These are phyloP conservation scores for Heimioporus sp. DNA, from an alignment of 768 basidiomycete genomes.

Conservation along the genomic window DNA sequence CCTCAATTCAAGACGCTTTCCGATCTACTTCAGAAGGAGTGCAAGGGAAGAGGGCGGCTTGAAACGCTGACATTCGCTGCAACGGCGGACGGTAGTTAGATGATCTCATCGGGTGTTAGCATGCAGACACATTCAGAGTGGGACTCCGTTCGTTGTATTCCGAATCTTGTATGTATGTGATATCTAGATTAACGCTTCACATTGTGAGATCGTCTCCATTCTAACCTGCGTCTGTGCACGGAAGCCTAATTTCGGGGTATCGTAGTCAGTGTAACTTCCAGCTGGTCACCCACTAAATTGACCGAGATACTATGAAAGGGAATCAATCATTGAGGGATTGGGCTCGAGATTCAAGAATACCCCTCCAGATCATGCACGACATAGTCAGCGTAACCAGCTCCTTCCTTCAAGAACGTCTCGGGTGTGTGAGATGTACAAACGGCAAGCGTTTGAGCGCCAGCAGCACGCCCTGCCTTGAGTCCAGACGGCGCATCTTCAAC, in stretches of 20 bases:
- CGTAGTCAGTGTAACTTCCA: slow-evolving; percentile 18
- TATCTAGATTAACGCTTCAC: not conserved
- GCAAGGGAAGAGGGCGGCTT: slow-evolving; percentile 81
- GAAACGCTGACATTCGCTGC: slow-evolving; percentile 81
- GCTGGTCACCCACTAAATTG: slow-evolving; percentile 15
- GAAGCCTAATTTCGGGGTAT: slow-evolving; percentile 12
- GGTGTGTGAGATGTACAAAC: slow-evolving; percentile 79
- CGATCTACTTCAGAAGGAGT: slow-evolving; percentile 88
- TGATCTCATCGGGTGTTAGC: not conserved
- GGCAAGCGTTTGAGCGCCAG: slow-evolving; percentile 74
- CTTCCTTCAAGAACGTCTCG: slow-evolving; percentile 46
- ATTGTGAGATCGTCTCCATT: not conserved
- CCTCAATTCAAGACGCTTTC: slow-evolving; percentile 86
- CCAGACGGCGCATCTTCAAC: slow-evolving; percentile 91
- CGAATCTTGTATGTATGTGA: not conserved
- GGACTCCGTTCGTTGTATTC: no score
- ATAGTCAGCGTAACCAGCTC: slow-evolving; percentile 47
- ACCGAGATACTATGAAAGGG: slow-evolving; percentile 17
- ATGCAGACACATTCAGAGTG: no score
- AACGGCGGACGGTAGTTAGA: slow-evolving; percentile 39
- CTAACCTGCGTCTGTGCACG: not conserved
- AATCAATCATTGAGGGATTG: not conserved
- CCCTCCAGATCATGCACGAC: slow-evolving; percentile 66
- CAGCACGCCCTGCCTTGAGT: slow-evolving; percentile 67
- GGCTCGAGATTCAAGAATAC: slow-evolving; percentile 34